These are phyloP conservation scores for Debaryomyces coudertii DNA, from an alignment of 1,139 yeast genomes.

Conservation along the genomic window DNA sequence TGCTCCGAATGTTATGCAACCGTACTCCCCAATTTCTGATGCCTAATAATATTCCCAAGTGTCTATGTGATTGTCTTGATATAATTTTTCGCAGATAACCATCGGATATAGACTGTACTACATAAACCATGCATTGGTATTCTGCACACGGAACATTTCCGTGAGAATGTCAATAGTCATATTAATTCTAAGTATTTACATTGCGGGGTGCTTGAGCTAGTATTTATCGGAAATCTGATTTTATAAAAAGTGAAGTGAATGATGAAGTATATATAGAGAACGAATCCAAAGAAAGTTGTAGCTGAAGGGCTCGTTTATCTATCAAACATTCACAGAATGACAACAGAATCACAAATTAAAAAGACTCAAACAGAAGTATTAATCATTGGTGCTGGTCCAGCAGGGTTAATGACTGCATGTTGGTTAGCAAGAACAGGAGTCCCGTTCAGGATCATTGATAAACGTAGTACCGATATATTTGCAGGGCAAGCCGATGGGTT, in stretches of 20 bases:
- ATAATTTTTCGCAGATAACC: too few relatives aligned
- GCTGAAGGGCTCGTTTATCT: background rate
- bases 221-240: too few relatives aligned
- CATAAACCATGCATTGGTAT: too few relatives aligned
- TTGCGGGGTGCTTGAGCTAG: too few relatives aligned
- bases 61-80: too few relatives aligned
- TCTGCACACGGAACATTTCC: too few relatives aligned
- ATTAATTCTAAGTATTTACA: too few relatives aligned
- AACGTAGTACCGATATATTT: conserved; percentile 28
- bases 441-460: conserved; percentile 33
- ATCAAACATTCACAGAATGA: background rate
- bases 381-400: conserved; percentile 42
- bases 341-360: conserved; percentile 15
- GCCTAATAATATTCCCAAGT: too few relatives aligned
- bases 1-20: too few relatives aligned
- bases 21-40: too few relatives aligned
- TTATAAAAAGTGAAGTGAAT: background rate
- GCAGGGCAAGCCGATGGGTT: conserved; percentile 44
- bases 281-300: background rate
- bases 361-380: conserved; percentile 35
- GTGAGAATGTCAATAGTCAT: too few relatives aligned
- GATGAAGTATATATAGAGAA: background rate
- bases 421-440: conserved; percentile 36
- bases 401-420: conserved; percentile 34
- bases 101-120: too few relatives aligned